Conservation (phyloP, 345 rosid genomes). For the Rhodamnia argentea region DNA sequence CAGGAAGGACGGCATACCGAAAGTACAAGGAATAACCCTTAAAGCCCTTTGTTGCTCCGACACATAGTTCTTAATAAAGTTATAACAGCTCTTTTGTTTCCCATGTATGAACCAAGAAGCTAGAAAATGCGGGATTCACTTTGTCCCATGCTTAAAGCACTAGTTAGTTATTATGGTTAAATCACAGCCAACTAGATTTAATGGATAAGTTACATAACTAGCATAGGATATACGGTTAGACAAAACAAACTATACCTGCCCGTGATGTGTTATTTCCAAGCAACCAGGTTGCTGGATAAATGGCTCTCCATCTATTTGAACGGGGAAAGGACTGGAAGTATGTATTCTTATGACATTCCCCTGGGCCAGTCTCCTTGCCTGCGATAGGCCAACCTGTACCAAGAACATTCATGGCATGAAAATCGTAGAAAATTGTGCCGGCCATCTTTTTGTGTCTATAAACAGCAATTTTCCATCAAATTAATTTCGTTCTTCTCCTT, state of each 20-base stretch:
- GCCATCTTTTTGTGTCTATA: neutral
- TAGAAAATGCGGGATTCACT: neutral
- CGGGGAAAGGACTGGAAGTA: constrained; percentile 50
- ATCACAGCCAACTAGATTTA: neutral
- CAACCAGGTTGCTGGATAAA: constrained; percentile 61
- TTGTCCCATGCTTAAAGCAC: neutral
- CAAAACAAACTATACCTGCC: constrained; percentile 32
- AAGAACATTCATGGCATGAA: neutral
- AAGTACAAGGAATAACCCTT: neutral
- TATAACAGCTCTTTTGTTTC: neutral
- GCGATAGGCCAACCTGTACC: constrained; percentile 52
- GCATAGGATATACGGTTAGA: neutral
- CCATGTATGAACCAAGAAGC: neutral
- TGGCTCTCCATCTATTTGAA: constrained; percentile 69
- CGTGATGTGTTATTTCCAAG: constrained; percentile 56
- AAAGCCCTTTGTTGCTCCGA: neutral
- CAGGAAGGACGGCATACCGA: neutral
- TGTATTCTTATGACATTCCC: constrained; percentile 49
- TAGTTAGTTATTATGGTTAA: neutral
- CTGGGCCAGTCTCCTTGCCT: constrained; percentile 62
- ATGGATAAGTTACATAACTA: neutral
- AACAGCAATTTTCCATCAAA: neutral
- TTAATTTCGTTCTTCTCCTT: neutral
- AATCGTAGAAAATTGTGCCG: neutral
- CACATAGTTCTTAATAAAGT: neutral